A percentile compares a stretch with the other conserved stretches of the same genome.
phyloP scores from a whole-genome alignment of 2,329 filamentous ascomycete species.

The Diplodia intermedia region DNA sequence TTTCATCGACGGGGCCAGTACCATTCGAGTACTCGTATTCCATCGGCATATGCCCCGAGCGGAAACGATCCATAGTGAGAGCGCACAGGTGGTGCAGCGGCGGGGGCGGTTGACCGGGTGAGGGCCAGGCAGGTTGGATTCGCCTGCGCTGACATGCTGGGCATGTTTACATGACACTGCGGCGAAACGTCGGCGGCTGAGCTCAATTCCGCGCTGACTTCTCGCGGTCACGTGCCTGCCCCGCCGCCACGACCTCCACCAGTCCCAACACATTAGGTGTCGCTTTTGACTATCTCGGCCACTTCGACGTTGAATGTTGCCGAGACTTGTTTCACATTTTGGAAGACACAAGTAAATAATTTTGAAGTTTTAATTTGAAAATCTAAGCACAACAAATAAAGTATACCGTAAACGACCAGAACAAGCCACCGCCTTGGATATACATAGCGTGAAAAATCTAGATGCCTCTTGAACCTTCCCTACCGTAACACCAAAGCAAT shows the following conservation, averaged over 20 bases:
- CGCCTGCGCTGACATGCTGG: slow-evolving; percentile 12
- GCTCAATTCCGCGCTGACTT: slow-evolving; percentile 2
- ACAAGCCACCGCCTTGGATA: slow-evolving; percentile 28
- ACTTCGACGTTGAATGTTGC: too few relatives aligned
- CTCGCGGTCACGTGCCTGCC: slow-evolving; percentile 5
- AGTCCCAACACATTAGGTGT: not conserved
- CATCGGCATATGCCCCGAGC: slow-evolving; percentile 53
- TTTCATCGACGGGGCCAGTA: slow-evolving; percentile 53
- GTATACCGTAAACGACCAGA: not conserved
- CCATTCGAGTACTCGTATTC: slow-evolving; percentile 61
- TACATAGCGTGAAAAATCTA: slow-evolving; percentile 21
- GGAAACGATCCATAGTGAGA: slow-evolving; percentile 27
- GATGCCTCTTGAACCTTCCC: slow-evolving; percentile 5
- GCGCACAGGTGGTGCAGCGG: slow-evolving; percentile 13
- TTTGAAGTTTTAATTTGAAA: slow-evolving; percentile 10
- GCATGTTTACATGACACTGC: slow-evolving; percentile 20
- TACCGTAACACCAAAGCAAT: slow-evolving; percentile 15
- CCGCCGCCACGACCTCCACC: too few relatives aligned
- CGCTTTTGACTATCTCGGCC: not conserved
- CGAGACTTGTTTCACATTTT: not conserved
- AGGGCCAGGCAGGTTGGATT: slow-evolving; percentile 27
- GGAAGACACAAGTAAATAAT: not conserved
- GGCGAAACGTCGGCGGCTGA: slow-evolving; percentile 3
- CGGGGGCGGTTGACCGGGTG: slow-evolving; percentile 29
- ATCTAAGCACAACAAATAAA: slow-evolving; percentile 7